Evolutionary conservation across 129 eudicot species (phyloP), one percentile per base, ranked within the genome.

Genomic region (Apium graveolens): DNA sequence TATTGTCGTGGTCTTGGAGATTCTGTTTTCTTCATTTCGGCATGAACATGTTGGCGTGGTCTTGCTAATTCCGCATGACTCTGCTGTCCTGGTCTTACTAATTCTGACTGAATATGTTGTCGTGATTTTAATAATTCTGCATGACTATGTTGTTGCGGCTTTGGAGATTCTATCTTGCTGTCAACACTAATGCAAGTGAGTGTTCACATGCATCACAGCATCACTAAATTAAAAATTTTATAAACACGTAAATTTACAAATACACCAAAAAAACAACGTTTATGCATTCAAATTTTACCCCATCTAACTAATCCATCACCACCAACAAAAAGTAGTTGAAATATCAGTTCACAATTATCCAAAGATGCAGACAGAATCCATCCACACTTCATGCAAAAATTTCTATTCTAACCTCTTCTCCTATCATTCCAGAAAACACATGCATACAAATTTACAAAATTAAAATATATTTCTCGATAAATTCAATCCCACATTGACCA

Each of bases 141-240:
- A 53, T 53, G 62, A 73, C 53, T 38, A 44, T 70, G 76, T 75
- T 81, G 24, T 31, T 3, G 72, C 31, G 37, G 41, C 12, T 27
- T 66, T 66, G 39, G 72, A 66, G 72, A 31, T 31, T 79, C 86
- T 42, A 27, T 35, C 24, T 77, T 83, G 76, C 90, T 88, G 83
- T 55, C 44, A 43, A 65, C 81, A 26, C 32, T 29, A 45, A 49
- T 20, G 53, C 34, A 76, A 20, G 79, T 21, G 49, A 48, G 41
- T 72, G 27, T 24, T 72, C 29, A 72, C 31, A 73, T 32, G 24
- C 62, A 76, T 35, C 17, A 13, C 16, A 26, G 2, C 37, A 16
- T 16, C 13, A 35, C 37, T 34, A 24, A 17, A 20, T 76, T 26
- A 4, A 35, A 53, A 5, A 1, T 20, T 49, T 53, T 37, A 3